Evolutionary conservation across 106 monocot genomes (phyloP).

Genomic region (Apostasia shenzhenica): DNA sequence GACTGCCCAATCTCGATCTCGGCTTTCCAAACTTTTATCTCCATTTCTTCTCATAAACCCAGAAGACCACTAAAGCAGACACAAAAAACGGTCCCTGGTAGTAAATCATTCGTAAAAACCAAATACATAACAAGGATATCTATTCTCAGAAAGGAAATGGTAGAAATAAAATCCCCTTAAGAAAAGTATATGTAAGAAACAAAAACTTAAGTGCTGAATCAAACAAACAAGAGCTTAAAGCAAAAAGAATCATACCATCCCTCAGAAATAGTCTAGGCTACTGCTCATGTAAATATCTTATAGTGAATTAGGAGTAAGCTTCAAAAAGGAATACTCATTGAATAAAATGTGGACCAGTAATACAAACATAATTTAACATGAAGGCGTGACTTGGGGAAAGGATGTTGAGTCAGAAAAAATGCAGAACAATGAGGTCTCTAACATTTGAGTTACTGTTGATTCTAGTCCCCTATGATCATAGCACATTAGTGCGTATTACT

Average conservation of each 20-base stretch:
- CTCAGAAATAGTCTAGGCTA: not conserved
- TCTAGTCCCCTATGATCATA: too few relatives aligned
- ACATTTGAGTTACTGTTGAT: too few relatives aligned
- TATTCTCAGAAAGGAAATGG: not conserved
- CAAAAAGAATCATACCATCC: too few relatives aligned
- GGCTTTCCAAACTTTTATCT: conserved; percentile 18
- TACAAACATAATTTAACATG: too few relatives aligned
- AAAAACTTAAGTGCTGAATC: not conserved
- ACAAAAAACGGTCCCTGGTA: conserved; percentile 86
- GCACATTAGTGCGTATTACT: too few relatives aligned
- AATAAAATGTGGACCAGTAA: too few relatives aligned
- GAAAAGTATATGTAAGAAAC: not conserved
- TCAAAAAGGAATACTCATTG: too few relatives aligned
- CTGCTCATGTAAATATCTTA: not conserved
- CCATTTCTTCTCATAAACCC: conserved; percentile 36
- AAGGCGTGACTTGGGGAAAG: too few relatives aligned
- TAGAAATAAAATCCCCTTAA: not conserved
- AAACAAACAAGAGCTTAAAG: too few relatives aligned
- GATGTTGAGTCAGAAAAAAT: too few relatives aligned
- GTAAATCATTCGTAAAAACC: conserved; percentile 98
- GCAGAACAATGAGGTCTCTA: too few relatives aligned
- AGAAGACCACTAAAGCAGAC: conserved; percentile 68
- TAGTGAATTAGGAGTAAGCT: too few relatives aligned
- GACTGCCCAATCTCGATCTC: conserved; percentile 15
- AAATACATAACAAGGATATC: conserved; percentile 27